Percentiles rank a stretch among this genome's conserved stretches.
phyloP scores from a whole-genome alignment of 495 filamentous ascomycete genomes.

The Aspergillus heteromorphus region DNA sequence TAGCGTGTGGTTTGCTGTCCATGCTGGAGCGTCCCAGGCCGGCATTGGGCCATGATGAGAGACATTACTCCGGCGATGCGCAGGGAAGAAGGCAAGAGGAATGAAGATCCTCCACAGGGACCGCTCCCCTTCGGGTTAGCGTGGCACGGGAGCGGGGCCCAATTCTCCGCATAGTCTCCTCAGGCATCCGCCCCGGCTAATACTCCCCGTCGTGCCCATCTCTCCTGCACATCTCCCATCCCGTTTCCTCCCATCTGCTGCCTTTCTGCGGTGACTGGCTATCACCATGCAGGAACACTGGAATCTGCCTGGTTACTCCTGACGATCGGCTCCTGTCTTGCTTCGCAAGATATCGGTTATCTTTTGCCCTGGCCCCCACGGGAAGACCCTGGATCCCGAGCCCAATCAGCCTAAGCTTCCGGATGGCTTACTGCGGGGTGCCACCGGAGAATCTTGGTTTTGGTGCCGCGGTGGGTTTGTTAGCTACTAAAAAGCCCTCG shows the following conservation, averaged over 20 bases:
- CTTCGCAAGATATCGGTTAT: neutral
- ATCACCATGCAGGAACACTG: neutral
- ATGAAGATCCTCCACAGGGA: slow-evolving; percentile 19
- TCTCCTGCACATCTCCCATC: neutral
- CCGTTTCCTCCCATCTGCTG: neutral
- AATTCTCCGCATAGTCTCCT: slow-evolving; percentile 20
- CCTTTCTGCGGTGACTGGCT: neutral
- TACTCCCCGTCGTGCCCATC: too few relatives aligned
- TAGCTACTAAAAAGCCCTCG: neutral
- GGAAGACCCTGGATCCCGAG: neutral
- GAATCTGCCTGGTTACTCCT: neutral
- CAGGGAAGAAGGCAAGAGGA: slow-evolving; percentile 7
- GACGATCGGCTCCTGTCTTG: neutral
- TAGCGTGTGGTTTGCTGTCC: too few relatives aligned
- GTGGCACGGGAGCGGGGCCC: too few relatives aligned
- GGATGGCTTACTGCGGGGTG: slow-evolving; percentile 1
- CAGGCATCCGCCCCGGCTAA: neutral
- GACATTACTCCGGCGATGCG: neutral
- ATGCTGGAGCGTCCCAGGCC: slow-evolving; percentile 2
- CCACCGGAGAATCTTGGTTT: neutral
- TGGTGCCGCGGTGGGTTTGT: neutral
- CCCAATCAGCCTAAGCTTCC: slow-evolving; percentile 2
- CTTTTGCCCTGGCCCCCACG: neutral
- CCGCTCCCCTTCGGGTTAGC: slow-evolving; percentile 6
- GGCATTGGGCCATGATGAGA: neutral